Evolutionary conservation across 768 basidiomycete genomes (phyloP), one percentile per base, ranked within the genome.

Genomic region (Rhizopogon sp.): DNA sequence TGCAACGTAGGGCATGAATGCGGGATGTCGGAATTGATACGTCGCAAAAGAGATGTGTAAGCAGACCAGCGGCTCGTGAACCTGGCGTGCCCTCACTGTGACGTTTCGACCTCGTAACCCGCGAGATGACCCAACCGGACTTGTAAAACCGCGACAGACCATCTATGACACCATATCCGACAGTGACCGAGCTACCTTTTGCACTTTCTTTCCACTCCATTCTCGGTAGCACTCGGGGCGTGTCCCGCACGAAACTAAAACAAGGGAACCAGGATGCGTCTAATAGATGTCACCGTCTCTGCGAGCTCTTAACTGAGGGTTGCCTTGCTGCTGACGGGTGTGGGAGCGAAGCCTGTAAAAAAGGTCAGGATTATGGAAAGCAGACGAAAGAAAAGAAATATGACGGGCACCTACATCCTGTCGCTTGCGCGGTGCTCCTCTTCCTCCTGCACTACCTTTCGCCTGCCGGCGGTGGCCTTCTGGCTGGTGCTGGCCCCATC

Each of bases 371-470:
- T 16, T 43, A 47, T 33, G 31, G 55, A 59, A 37, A 57, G 49
- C 9, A 6, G 14, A 50, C 51, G 45, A 62, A 63, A 60, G 39
- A 45, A 22, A 58, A 49, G 47, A 49, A 62, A n/a, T n/a, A 50
- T 53, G 54, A 58, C 46, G 57, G 55, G 58, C 64, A 64, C 88
- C 77, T 77, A 92, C 90, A 91, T 90, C 69, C 90, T 76, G 69
- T 91, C 90, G 65, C 84, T 90, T 53, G 80, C 78, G 60, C 87
- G 85, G 64, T 86, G 90, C 64, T 92, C 89, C 53, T 92, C 90
- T 52, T 90, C 89, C 61, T 92, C 90, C 64, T 88, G 87, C 43
- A 90, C 83, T 22, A 91, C 85, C 77, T 91, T 92, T 66, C 88
- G 80, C 63, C 88, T 79, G 20, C 82, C 81, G 45, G 79, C 74